Conservation (phyloP, 208 protist genomes). For the Wallacemonas collosoma region DNA sequence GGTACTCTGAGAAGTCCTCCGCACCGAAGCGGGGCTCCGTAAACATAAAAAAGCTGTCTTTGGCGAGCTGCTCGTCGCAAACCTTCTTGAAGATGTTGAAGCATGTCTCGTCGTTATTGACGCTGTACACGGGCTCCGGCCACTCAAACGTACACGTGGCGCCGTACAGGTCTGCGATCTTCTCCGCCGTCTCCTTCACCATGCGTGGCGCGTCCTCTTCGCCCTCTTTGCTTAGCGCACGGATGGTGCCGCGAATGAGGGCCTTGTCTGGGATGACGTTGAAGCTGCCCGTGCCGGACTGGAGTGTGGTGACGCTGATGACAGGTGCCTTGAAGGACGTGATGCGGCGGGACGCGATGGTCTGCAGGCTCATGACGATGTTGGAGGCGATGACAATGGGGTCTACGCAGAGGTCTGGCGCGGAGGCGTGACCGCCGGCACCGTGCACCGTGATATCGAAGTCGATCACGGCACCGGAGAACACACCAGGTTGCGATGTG, state of each 20-base stretch:
- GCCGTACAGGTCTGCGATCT: conserved; percentile 30
- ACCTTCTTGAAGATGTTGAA: conserved; percentile 38
- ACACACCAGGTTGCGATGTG: conserved; percentile 29
- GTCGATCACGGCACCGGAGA: conserved; percentile 55
- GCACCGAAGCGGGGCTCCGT: conserved; percentile 11
- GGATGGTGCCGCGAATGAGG: conserved; percentile 46
- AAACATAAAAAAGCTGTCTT: background rate
- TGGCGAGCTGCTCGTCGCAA: conserved; percentile 30
- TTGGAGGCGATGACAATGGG: conserved; percentile 59
- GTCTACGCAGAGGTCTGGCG: conserved; percentile 67
- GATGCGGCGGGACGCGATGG: conserved; percentile 64
- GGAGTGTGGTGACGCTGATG: conserved; percentile 62
- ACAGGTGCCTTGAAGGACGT: conserved; percentile 57
- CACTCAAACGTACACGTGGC: conserved; percentile 20
- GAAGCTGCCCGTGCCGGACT: conserved; percentile 56
- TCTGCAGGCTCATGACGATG: conserved; percentile 54
- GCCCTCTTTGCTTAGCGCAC: background rate
- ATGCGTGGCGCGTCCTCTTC: conserved; percentile 54
- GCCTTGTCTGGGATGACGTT: conserved; percentile 74
- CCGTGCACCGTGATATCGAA: conserved; percentile 72
- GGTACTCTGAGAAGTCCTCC: conserved; percentile 49
- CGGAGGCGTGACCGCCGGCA: conserved; percentile 62
- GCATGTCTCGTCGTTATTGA: conserved; percentile 37
- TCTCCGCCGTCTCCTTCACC: conserved; percentile 45
- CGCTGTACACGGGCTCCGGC: conserved; percentile 33